phyloP scores from a whole-genome alignment of 2,329 filamentous ascomycete genomes.

The Aspergillus fijiensis region DNA sequence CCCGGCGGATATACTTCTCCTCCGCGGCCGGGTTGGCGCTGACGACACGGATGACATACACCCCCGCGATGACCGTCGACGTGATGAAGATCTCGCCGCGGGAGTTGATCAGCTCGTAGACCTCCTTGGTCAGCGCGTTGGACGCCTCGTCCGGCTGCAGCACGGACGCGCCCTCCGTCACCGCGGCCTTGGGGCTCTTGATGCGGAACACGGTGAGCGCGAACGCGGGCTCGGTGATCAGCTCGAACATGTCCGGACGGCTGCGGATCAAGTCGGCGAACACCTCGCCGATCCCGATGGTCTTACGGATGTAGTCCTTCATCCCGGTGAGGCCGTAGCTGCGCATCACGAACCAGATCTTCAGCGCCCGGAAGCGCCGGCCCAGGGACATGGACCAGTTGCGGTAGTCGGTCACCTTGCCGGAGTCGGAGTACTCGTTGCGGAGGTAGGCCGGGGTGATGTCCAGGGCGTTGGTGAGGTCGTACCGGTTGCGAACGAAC shows the following conservation, averaged over 20 bases:
- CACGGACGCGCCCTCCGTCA: conserved; percentile 15
- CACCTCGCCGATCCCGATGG: conserved; percentile 66
- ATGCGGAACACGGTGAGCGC: conserved; percentile 75
- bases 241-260: conserved; percentile 69
- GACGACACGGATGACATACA: conserved; percentile 78
- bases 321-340: conserved; percentile 77
- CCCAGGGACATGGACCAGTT: conserved; percentile 97
- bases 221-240: conserved; percentile 73
- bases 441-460: conserved; percentile 79
- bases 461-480: conserved; percentile 76
- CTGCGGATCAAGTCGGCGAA: conserved; percentile 63
- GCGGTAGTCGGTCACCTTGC: conserved; percentile 88
- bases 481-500: conserved; percentile 70
- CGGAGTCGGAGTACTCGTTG: conserved; percentile 76
- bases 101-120: conserved; percentile 73
- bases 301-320: conserved; percentile 68
- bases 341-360: conserved; percentile 92
- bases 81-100: conserved; percentile 81
- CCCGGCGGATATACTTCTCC: conserved; percentile 67
- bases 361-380: conserved; percentile 80
- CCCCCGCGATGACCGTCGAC: conserved; percentile 68
- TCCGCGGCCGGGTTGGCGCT: conserved; percentile 69
- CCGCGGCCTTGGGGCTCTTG: conserved; percentile 40
- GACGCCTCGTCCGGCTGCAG: conserved; percentile 51
- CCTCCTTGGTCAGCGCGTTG: conserved; percentile 68